Evolutionary conservation across 176 grass and related monocot genomes (phyloP), one percentile per base, ranked within the genome.

Genomic region (Triticum monococcum): DNA sequence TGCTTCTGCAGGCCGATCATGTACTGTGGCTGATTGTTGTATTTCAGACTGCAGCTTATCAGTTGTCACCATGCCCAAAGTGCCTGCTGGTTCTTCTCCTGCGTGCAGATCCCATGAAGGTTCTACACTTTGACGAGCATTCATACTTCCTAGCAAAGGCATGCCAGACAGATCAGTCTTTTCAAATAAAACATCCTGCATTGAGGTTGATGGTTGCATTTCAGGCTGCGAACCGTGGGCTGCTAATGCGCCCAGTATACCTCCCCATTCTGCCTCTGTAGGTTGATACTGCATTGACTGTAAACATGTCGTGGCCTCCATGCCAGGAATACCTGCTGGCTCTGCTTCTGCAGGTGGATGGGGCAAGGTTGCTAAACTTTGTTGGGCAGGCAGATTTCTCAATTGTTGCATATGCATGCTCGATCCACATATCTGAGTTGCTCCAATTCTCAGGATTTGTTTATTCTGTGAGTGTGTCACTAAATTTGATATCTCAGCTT

Each of bases 1-100:
- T 81, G 77, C 40, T 72, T 79, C 87, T 17, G n/a, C 81, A 88
- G 4, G 37, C 35, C 32, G 80, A 45, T 83, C 72, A 24, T 83
- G 80, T 80, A 48, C 43, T 46, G 36, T 68, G 43, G 48, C n/a
- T 25, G 80, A 83, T 70, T 64, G 26, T 16, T 65, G 60, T 22
- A 78, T 54, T 83, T n/a, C 62, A 3, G 36, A 25, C 63, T 26
- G 86, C 46, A 59, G 43, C 37, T 22, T 8, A 57, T 57, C 18
- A 57, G 18, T 22, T 57, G 54, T 57, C 54, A 57, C 54, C 18
- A 59, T 73, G 17, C 68, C 24, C 54, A 20, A 73, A 28, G n/a
- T 24, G 61, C 37, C 37, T 28, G 23, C 35, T 63, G 33, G 35
- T 72, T 74, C 54, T 72, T 16, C 68, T 83, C n/a, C 81, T 74